Conservation (phyloP, 805 yeast genomes). For the Nakazawaea ambrosiae region DNA sequence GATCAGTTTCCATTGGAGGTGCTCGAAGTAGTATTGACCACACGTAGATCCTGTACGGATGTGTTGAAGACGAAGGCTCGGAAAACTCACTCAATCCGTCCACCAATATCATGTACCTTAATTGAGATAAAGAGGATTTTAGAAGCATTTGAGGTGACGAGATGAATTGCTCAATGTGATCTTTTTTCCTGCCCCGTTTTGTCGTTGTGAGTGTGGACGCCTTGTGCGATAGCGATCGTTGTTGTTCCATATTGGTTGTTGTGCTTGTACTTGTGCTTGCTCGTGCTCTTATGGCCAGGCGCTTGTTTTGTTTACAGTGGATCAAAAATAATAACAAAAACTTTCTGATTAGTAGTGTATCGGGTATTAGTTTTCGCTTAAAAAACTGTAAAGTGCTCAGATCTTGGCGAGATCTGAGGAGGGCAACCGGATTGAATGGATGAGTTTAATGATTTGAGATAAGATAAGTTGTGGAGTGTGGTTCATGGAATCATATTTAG, state of each 20-base stretch:
- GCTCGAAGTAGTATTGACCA: slow-evolving; percentile 75
- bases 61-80: slow-evolving; percentile 41
- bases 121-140: slow-evolving; percentile 43
- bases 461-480: too few species aligned
- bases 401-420: too few species aligned
- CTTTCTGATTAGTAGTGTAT: too few species aligned
- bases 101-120: slow-evolving; percentile 43
- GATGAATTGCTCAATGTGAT: slow-evolving; percentile 45
- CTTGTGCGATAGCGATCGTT: slow-evolving; percentile 5
- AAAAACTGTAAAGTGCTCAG: too few species aligned
- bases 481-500: too few species aligned
- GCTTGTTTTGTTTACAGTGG: too few species aligned
- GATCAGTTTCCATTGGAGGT: slow-evolving; percentile 47
- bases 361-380: too few species aligned
- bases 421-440: too few species aligned
- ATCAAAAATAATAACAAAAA: too few species aligned
- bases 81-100: slow-evolving; percentile 30
- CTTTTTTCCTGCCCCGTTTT: slow-evolving; percentile 37
- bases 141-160: slow-evolving; percentile 37
- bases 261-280: too few species aligned
- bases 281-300: too few species aligned
- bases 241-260: slow-evolving; percentile 1
- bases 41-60: slow-evolving; percentile 54
- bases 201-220: slow-evolving; percentile 4
- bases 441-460: too few species aligned